Percentiles rank a stretch among this genome's conserved stretches.
Conservation (phyloP, 2,329 filamentous ascomycete genomes). For the Xylaria sp. region DNA sequence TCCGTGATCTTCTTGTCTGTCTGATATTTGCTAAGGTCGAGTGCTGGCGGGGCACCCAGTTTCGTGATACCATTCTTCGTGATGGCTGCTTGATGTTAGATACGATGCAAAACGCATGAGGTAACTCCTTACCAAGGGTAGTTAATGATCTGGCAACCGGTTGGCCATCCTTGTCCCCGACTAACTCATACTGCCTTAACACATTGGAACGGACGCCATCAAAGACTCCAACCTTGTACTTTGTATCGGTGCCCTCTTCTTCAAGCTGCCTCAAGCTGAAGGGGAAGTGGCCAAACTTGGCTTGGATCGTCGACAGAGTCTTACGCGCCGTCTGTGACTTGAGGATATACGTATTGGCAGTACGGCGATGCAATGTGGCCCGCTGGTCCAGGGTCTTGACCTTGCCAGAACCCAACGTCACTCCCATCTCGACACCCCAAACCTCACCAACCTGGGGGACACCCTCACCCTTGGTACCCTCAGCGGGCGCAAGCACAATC, state of each 20-base stretch:
- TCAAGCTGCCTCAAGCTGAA: conserved; percentile 97
- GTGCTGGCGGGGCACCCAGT: conserved; percentile 75
- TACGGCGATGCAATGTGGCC: conserved; percentile 90
- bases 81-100: conserved; percentile 67
- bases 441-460: conserved; percentile 87
- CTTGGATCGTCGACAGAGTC: conserved; percentile 90
- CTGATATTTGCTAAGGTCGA: conserved; percentile 83
- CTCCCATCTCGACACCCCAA: conserved; percentile 96
- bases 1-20: conserved; percentile 98
- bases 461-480: conserved; percentile 91
- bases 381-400: conserved; percentile 90
- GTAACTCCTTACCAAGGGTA: conserved; percentile 72
- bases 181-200: conserved; percentile 93
- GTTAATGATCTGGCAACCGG: conserved; percentile 87
- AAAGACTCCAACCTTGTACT: conserved; percentile 83
- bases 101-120: conserved; percentile 5
- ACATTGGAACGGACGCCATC: conserved; percentile 95
- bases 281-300: conserved; percentile 97
- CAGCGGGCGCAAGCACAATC: conserved; percentile 87
- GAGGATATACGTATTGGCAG: conserved; percentile 86
- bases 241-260: conserved; percentile 82
- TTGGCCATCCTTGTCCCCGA: conserved; percentile 88
- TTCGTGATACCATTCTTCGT: conserved; percentile 96
- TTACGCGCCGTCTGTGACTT: conserved; percentile 95
- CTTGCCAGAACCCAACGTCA: conserved; percentile 90